Conservation (phyloP, 78 protist species). For the Emiliania huxleyi region DNA sequence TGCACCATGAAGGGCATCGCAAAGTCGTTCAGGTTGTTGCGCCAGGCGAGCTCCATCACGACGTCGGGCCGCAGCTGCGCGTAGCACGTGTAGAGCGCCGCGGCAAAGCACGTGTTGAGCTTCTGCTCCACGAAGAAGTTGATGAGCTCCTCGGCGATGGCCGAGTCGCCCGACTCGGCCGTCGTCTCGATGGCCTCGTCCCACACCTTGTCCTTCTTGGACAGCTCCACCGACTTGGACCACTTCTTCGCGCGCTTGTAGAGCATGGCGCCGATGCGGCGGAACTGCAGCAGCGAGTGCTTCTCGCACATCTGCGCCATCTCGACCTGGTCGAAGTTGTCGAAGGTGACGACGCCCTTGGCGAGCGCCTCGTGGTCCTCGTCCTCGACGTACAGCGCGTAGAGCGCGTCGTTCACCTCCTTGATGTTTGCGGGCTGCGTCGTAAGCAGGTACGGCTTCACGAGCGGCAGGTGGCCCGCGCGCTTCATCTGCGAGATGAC, state of each 20-base stretch:
- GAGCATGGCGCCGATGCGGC: constrained; percentile 93
- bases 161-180: constrained; percentile 79
- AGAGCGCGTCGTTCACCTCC: constrained; percentile 93
- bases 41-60: constrained; percentile 98
- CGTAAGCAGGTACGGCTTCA: constrained; percentile 72
- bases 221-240: constrained; percentile 83
- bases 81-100: constrained; percentile 94
- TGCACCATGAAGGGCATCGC: constrained; percentile 99
- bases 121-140: constrained; percentile 86
- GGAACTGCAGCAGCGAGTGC: constrained; percentile 89
- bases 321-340: constrained; percentile 84
- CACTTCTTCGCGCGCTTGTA: constrained; percentile 75
- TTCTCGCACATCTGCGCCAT: constrained; percentile 88
- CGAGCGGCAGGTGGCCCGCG: constrained; percentile 72
- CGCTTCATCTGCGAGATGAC: constrained; percentile 75
- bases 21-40: constrained; percentile 85
- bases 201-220: constrained; percentile 92
- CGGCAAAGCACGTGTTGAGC: constrained; percentile 86
- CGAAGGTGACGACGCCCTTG: constrained; percentile 72
- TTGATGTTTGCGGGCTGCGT: constrained; percentile 51
- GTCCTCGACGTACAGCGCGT: constrained; percentile 91
- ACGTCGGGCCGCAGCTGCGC: constrained; percentile 71
- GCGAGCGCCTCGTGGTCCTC: constrained; percentile 93
- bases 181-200: constrained; percentile 96
- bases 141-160: constrained; percentile 88